Evolutionary conservation across 2,329 filamentous ascomycete species (phyloP).

Genomic region (Curvularia lunata): DNA sequence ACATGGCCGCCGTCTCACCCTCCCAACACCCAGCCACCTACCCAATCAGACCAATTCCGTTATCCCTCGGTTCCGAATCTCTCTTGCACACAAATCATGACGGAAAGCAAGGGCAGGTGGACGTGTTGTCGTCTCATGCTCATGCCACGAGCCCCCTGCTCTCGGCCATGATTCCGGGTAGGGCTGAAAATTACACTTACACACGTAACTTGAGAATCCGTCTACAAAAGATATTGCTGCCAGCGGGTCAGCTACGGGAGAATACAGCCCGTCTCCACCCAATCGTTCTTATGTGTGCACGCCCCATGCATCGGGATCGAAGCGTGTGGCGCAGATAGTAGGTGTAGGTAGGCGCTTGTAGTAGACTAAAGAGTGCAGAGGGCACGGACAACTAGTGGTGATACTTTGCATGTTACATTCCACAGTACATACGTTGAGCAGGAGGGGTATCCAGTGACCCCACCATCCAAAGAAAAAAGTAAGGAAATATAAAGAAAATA

Average conservation of each 20-base stretch:
- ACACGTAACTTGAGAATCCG: not conserved
- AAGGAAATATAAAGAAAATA: not conserved
- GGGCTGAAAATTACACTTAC: not conserved
- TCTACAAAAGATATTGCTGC: not conserved
- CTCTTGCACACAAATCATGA: not conserved
- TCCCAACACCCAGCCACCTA: not conserved
- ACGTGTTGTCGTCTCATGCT: not conserved
- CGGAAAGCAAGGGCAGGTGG: not conserved
- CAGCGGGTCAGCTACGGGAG: not conserved
- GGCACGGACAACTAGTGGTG: not conserved
- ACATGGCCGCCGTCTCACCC: not conserved
- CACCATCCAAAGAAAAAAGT: not conserved
- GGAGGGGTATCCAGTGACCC: not conserved
- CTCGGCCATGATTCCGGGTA: not conserved
- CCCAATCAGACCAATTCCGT: not conserved
- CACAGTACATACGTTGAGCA: not conserved
- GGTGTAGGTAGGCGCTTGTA: not conserved
- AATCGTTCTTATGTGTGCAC: not conserved
- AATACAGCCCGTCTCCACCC: not conserved
- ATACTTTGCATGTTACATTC: not conserved
- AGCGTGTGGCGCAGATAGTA: not conserved
- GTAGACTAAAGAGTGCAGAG: not conserved
- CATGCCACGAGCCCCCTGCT: not conserved
- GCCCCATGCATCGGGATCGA: not conserved
- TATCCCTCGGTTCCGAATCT: not conserved